These are phyloP conservation scores for Salix koriyanagi DNA, from an alignment of 345 rosid species.

Conservation along the genomic window DNA sequence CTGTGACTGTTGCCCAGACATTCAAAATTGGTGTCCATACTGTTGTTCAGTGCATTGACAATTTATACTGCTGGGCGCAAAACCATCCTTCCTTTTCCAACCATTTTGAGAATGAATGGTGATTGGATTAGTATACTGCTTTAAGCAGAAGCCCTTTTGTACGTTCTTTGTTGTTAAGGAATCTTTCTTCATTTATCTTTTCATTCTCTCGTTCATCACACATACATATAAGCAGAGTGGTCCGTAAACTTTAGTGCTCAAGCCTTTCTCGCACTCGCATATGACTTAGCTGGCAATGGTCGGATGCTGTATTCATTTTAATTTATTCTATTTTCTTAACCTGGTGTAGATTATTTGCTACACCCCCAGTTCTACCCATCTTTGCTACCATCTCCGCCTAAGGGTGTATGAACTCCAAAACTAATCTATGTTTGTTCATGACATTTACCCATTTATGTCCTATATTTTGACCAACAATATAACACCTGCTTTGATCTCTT, in stretches of 20 bases:
- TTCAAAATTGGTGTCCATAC: conserved; percentile 31
- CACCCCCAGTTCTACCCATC: not conserved
- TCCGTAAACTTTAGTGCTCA: conserved; percentile 28
- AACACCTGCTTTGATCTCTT: not conserved
- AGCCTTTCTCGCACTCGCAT: conserved; percentile 22
- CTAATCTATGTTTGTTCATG: not conserved
- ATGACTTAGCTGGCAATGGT: conserved; percentile 19
- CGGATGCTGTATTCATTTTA: not conserved
- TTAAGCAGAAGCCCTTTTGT: conserved; percentile 32
- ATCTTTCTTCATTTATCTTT: conserved; percentile 21
- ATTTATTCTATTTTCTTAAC: not conserved
- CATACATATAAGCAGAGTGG: conserved; percentile 29
- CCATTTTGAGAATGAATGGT: conserved; percentile 10
- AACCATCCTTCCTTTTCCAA: conserved; percentile 9
- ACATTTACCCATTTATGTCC: not conserved
- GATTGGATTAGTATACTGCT: conserved; percentile 31
- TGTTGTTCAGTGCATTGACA: conserved; percentile 12
- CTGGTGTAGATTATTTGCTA: not conserved
- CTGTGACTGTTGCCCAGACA: conserved; percentile 32
- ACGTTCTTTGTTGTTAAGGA: conserved; percentile 37
- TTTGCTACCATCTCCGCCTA: not conserved
- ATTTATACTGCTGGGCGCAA: not conserved
- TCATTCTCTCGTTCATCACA: conserved; percentile 5
- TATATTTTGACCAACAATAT: not conserved
- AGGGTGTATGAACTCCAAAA: not conserved